Percentiles rank a stretch among this genome's conserved stretches.
Evolutionary conservation across 2,329 filamentous ascomycete genomes (phyloP).

Genomic region (Ascochyta fabae): DNA sequence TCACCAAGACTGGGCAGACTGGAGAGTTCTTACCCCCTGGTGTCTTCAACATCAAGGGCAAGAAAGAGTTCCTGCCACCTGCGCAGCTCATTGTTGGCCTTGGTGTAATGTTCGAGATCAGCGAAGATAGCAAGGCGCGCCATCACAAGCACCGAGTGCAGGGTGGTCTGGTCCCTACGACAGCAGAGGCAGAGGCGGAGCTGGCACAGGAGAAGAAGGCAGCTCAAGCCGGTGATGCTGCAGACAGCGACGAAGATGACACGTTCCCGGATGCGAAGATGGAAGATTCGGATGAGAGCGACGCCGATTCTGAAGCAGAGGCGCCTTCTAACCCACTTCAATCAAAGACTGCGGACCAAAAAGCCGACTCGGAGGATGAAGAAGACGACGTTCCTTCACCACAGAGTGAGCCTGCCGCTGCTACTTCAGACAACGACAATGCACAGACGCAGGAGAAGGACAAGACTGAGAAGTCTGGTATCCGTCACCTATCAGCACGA

Average conservation of each 20-base stretch:
- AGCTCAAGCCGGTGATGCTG: slow-evolving; percentile 28
- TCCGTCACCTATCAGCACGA: slow-evolving; percentile 48
- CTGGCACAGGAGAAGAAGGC: slow-evolving; percentile 21
- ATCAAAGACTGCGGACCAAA: slow-evolving; percentile 20
- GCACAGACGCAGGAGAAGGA: slow-evolving; percentile 14
- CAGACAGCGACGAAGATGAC: slow-evolving; percentile 52
- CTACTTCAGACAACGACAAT: slow-evolving; percentile 1
- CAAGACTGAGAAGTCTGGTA: slow-evolving; percentile 26
- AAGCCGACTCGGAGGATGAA: slow-evolving; percentile 34
- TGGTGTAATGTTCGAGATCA: slow-evolving; percentile 85
- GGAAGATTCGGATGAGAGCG: slow-evolving; percentile 46
- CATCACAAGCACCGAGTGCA: slow-evolving; percentile 76
- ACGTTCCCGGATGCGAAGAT: slow-evolving; percentile 54
- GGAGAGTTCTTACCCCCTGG: slow-evolving; percentile 83
- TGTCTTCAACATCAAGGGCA: slow-evolving; percentile 79
- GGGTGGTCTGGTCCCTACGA: slow-evolving; percentile 38
- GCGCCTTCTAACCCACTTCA: slow-evolving; percentile 51
- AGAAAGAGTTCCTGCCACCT: slow-evolving; percentile 90
- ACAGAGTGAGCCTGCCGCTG: background rate
- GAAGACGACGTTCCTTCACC: slow-evolving; percentile 21
- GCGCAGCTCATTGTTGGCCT: slow-evolving; percentile 87
- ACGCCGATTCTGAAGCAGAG: slow-evolving; percentile 42
- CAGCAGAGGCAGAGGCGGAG: slow-evolving; percentile 30
- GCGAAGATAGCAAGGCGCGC: slow-evolving; percentile 81
- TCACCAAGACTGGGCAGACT: slow-evolving; percentile 80